Evolutionary conservation across 2,329 filamentous ascomycete species (phyloP), one percentile per base, ranked within the genome.

Genomic region (Dothiorella sarmentorum): DNA sequence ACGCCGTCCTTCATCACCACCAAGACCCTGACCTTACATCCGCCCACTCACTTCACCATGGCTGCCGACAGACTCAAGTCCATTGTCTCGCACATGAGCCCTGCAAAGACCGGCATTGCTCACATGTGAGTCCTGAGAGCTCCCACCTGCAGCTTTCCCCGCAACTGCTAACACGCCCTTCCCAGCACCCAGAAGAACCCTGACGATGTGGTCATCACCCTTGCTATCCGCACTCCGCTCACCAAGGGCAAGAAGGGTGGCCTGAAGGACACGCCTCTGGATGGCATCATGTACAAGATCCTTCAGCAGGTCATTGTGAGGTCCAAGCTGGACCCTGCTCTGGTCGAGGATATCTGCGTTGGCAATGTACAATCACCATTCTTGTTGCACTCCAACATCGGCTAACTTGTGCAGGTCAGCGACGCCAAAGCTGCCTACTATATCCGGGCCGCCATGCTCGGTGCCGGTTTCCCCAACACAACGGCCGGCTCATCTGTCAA

Each of bases 151-250:
- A 43, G 31, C 20, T 60, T 40, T 33, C 24, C 45, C 51, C 15
- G 42, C 53, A 35, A 37, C 31, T 40, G 24, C 58, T 51, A 47
- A 62, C 42, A 11, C 18, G 37, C 51, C 10, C 7, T 26, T 15
- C 10, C 42, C 67, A 96, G 91, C 70, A 91, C 90, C 60, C 86
- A 90, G 67, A 92, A 97, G 81, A 95, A 96, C 75, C 85, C 92
- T 66, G 93, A 97, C 73, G 94, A 99, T 79, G 83, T 99, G 57
- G 94, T 99, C 72, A 96, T 97, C 71, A 99, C 94, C 7, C 85
- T 95, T 60, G 93, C 93, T 26, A 80, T 92, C 68, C 89, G 94
- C 59, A 97, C 93, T 26, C 91, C 94, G 0, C 82, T 99, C 62
- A 82, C 88, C 71, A 97, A 97, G 79, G 91, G 84, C 55, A 82